Evolutionary conservation across 169 alveolate genomes (phyloP).

Genomic region (Neospora caninum): DNA sequence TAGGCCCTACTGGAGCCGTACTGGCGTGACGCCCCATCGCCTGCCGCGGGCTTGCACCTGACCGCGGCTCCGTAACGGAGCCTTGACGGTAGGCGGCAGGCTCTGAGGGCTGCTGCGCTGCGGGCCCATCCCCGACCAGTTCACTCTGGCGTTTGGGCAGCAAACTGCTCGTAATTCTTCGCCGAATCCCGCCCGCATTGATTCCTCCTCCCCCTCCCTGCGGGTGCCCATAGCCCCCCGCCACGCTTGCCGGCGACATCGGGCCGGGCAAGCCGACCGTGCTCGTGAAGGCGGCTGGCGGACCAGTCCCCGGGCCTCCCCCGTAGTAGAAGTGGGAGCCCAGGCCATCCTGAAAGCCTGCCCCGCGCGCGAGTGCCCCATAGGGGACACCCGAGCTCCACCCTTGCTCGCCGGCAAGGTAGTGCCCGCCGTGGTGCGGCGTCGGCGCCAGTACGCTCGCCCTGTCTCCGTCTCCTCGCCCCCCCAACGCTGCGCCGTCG

Average conservation of each 20-base stretch:
- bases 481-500: neutral
- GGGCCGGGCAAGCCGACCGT: too few species aligned
- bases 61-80: neutral
- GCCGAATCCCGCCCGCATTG: neutral
- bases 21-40: neutral
- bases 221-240: neutral
- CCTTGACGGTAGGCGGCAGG: neutral
- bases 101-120: neutral
- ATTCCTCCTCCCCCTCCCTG: neutral
- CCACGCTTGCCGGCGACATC: too few species aligned
- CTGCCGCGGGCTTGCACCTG: neutral
- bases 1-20: neutral
- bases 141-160: neutral
- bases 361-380: neutral
- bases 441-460: neutral
- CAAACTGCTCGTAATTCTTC: neutral
- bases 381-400: neutral
- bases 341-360: too few species aligned
- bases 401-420: neutral
- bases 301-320: too few species aligned
- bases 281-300: too few species aligned
- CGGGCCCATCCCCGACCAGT: neutral
- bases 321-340: too few species aligned
- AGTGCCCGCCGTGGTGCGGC: neutral
- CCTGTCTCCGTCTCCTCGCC: constrained; percentile 2